Evolutionary conservation across 495 filamentous ascomycete genomes (phyloP).

Genomic region (Hyphodiscus hymeniophilus): DNA sequence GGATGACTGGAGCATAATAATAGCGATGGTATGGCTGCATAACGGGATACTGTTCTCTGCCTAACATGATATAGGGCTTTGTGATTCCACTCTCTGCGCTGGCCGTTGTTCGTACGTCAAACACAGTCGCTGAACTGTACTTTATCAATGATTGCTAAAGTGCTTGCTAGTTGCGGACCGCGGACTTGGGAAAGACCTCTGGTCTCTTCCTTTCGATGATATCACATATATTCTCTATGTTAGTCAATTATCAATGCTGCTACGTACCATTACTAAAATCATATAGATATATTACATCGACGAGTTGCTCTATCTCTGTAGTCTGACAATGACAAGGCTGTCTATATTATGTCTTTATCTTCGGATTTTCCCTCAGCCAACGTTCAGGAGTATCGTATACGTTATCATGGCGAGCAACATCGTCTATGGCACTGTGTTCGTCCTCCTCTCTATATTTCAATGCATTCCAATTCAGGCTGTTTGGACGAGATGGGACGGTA

Average conservation of each 20-base stretch:
- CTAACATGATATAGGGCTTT: too few species aligned
- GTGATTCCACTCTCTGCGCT: too few species aligned
- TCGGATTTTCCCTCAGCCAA: constrained; percentile 10
- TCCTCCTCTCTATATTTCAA: constrained; percentile 6
- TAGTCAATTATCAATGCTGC: not conserved
- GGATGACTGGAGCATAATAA: too few species aligned
- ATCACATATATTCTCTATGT: constrained; percentile 25
- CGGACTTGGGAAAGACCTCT: too few species aligned
- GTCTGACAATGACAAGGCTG: constrained; percentile 7
- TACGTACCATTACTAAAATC: not conserved
- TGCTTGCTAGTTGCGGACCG: too few species aligned
- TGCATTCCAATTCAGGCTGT: constrained; percentile 24
- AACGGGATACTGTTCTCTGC: too few species aligned
- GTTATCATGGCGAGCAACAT: constrained; percentile 4
- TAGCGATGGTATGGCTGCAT: too few species aligned
- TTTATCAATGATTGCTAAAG: too few species aligned
- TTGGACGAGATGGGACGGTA: constrained; percentile 4
- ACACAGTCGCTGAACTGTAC: too few species aligned
- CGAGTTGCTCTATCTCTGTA: constrained; percentile 7
- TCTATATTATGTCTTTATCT: constrained; percentile 15
- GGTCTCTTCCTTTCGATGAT: constrained; percentile 34
- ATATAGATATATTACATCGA: constrained; percentile 10
- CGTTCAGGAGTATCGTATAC: not conserved
- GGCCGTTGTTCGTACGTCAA: too few species aligned
- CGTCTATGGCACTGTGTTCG: not conserved